Base-by-base conservation (phyloP, 768 basidiomycete species). In the Rubroboletus satanas region DNA sequence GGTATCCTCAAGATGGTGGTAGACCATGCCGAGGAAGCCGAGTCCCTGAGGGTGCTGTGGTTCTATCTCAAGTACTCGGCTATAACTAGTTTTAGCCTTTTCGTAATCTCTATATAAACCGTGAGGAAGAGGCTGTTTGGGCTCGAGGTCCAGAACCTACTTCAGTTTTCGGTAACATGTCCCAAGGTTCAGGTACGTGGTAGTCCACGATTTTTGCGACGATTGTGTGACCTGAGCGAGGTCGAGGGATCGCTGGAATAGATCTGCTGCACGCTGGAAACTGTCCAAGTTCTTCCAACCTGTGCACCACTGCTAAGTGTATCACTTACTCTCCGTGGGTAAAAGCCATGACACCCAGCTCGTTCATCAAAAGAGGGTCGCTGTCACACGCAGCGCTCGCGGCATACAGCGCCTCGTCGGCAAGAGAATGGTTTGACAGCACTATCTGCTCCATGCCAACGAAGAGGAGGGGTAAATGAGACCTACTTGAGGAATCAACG, bases 381-480 rank as follows among this genome's bases (percentile, higher is more conserved):
- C 82, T 84, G 57, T 88, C 81, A 66, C 94, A 95, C 75, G 95
- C 86, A 4, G 78, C 72, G 61, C 85, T 75, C 5, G 95, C 88
- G 1, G 94, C 91, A 57, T 83, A 79, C 39, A 99, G 78, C 17
- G 96, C 90, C 65, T 98, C 96, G 46, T 90, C 87, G 5, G 97
- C 97, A 43, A 93, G 77, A 23, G 72, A 67, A 59, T 83, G 79
- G 58, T 98, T 93, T 29, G 87, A 89, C 7, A 99, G 77, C 66
- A 88, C 87, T 36, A 99, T 90, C 61, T 98, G 91, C 71, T 99
- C 96, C 95, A 98, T 98, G 7, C 96, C 97, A 44, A 98, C 92
- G 66, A 94, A 98, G 73, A 95, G 83, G 42, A 97, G 76, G 1
- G 97, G 95, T 5, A 99, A 74, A 73, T 99, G 96, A 4, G 94